Evolutionary conservation across 257 asterid species (phyloP).

Genomic region (Capsicum rhomboideum): DNA sequence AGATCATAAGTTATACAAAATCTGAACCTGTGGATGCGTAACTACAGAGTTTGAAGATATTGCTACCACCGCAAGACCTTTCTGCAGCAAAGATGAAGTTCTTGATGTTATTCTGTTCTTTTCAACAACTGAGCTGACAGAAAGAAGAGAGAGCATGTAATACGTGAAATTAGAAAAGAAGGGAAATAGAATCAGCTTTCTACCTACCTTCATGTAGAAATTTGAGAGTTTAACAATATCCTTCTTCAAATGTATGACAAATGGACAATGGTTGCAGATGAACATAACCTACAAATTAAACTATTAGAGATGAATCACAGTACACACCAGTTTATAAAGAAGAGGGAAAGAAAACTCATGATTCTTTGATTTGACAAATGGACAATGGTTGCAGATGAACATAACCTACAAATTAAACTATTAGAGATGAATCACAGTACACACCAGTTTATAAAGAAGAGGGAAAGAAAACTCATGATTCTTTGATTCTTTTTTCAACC

Average conservation of each 20-base stretch:
- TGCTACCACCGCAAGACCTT: slow-evolving; percentile 86
- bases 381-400: slow-evolving; percentile 90
- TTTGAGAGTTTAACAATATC: slow-evolving; percentile 74
- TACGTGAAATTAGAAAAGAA: background rate
- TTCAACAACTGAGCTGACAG: background rate
- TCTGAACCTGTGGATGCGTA: slow-evolving; percentile 88
- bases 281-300: slow-evolving; percentile 55
- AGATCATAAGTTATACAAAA: slow-evolving; percentile 22
- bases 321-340: background rate
- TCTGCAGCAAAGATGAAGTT: slow-evolving; percentile 37
- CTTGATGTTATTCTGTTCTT: background rate
- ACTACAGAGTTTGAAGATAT: slow-evolving; percentile 73
- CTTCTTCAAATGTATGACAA: slow-evolving; percentile 67
- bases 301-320: background rate
- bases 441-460: background rate
- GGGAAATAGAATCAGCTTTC: slow-evolving; percentile 1
- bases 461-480: background rate
- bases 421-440: background rate
- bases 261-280: slow-evolving; percentile 89
- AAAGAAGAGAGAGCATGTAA: slow-evolving; percentile 3
- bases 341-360: background rate
- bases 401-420: slow-evolving; percentile 41
- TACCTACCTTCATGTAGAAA: slow-evolving; percentile 71
- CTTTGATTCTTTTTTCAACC: background rate
- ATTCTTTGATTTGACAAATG: slow-evolving; percentile 75